Evolutionary conservation across 441 rosid genomes (phyloP), one percentile per base, ranked within the genome.

Genomic region (Populus tomentosa): DNA sequence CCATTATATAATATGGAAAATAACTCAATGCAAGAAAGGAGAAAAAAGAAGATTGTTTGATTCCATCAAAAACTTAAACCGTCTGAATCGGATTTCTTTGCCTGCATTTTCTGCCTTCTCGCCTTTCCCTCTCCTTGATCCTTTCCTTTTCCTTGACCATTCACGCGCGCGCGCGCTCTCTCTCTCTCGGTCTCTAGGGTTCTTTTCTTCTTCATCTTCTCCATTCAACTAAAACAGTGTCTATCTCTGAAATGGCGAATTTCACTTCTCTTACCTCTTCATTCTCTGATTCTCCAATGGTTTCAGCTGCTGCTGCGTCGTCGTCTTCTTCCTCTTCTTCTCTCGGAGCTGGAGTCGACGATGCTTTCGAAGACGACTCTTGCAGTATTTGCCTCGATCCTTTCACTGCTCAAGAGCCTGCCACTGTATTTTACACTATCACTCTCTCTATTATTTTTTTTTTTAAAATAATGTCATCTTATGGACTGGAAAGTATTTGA

Each of bases 311-410:
- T 30, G 70, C 80, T 28, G 75, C 81, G 21, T 66, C 83, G 6
- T 66, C 83, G 1, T 78, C 81, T 23, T 79, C 80, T 10, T 73
- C 76, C 16, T 76, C 71, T 13, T 71, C 80, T 46, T 76, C 76
- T 28, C 26, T 76, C 0, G 67, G 32, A 6, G 83, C 72, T 33
- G 28, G 70, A 13, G 23, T 77, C 53, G 90, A 83, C 76, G 94
- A 88, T 65, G 80, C 78, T 33, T 71, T 84, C 78, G 97, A 90
- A 16, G 97, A 89, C 24, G 97, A 94, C 74, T 86, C 86, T 50
- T 94, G 98, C 80, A 90, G 97, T 85, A 90, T 94, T 85, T 94
- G 98, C 74, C 92, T 94, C 79, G 97, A 94, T 76, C 82, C 92
- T 75, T 94, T 92, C 87, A 78, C 89, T 72, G 20, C 81, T 40